phyloP scores from a whole-genome alignment of 176 grass and related monocot species.

The Puya raimondii region DNA sequence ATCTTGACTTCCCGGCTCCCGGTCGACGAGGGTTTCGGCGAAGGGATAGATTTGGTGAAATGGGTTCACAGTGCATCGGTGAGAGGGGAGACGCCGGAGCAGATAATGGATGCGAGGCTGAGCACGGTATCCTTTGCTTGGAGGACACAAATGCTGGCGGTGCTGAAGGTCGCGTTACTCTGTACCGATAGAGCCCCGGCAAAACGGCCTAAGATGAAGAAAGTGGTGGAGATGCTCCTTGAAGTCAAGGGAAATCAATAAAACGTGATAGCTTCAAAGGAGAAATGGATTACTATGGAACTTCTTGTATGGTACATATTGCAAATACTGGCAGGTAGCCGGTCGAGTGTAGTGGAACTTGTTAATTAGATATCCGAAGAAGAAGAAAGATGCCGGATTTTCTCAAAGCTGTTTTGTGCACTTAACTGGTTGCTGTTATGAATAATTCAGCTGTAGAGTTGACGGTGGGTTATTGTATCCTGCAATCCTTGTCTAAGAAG shows the following conservation, averaged over 20 bases:
- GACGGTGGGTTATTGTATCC: no score
- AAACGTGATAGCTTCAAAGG: not conserved
- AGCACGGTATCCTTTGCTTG: slow-evolving; percentile 79
- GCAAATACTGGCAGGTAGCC: no score
- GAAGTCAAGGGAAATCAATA: slow-evolving; percentile 52
- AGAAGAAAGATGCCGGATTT: no score
- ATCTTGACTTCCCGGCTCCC: slow-evolving; percentile 83
- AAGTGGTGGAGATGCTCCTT: slow-evolving; percentile 77
- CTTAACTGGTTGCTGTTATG: no score
- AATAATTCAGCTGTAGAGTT: no score
- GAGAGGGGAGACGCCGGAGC: slow-evolving; percentile 69
- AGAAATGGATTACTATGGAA: no score
- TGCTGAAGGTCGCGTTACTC: slow-evolving; percentile 74
- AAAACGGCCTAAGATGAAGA: slow-evolving; percentile 88
- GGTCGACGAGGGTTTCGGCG: slow-evolving; percentile 68
- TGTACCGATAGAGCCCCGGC: slow-evolving; percentile 54
- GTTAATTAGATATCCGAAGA: no score
- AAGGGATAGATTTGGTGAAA: slow-evolving; percentile 83
- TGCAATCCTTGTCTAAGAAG: no score
- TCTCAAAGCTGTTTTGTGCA: no score
- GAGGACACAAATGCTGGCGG: slow-evolving; percentile 84
- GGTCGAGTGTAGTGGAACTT: no score
- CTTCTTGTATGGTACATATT: no score
- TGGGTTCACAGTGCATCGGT: slow-evolving; percentile 67
- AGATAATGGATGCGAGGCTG: slow-evolving; percentile 88